phyloP scores from a whole-genome alignment of 1,284 basidiomycete species.

The Malassezia vespertilionis region DNA sequence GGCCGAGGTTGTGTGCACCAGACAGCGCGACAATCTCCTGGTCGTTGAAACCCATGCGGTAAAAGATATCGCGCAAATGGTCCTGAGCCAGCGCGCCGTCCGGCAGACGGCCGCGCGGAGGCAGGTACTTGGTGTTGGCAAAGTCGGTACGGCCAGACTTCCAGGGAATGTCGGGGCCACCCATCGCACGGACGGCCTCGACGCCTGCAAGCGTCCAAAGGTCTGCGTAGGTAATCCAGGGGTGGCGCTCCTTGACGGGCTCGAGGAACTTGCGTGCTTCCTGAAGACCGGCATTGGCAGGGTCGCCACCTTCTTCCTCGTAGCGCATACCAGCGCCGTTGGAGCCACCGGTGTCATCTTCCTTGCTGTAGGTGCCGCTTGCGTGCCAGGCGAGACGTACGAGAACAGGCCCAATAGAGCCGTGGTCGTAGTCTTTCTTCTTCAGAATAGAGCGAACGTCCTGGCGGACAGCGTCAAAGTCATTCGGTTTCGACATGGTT shows the following conservation, averaged over 20 bases:
- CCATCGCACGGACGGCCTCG: constrained; percentile 52
- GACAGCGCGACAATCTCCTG: constrained; percentile 71
- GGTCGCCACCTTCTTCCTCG: constrained; percentile 56
- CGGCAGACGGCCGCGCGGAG: constrained; percentile 79
- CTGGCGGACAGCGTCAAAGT: constrained; percentile 40
- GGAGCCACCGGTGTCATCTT: constrained; percentile 68
- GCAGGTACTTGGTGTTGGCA: constrained; percentile 53
- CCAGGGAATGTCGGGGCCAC: constrained; percentile 51
- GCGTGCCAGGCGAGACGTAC: constrained; percentile 79
- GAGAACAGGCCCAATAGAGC: constrained; percentile 53
- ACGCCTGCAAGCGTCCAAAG: constrained; percentile 50
- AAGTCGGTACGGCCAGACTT: constrained; percentile 48
- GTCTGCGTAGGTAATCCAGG: constrained; percentile 53
- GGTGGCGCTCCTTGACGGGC: constrained; percentile 60
- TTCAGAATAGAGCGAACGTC: constrained; percentile 40
- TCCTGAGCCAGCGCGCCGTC: constrained; percentile 73
- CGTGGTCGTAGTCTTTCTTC: constrained; percentile 40
- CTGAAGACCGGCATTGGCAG: constrained; percentile 74
- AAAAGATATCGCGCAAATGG: constrained; percentile 63
- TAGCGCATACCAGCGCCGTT: constrained; percentile 46
- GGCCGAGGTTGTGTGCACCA: constrained; percentile 87
- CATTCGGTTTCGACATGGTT: constrained; percentile 26
- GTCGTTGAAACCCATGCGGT: constrained; percentile 63
- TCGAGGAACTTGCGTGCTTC: constrained; percentile 76
- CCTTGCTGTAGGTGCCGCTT: constrained; percentile 67